Conservation (phyloP, 495 filamentous ascomycete species). For the Haplographium delicatum region DNA sequence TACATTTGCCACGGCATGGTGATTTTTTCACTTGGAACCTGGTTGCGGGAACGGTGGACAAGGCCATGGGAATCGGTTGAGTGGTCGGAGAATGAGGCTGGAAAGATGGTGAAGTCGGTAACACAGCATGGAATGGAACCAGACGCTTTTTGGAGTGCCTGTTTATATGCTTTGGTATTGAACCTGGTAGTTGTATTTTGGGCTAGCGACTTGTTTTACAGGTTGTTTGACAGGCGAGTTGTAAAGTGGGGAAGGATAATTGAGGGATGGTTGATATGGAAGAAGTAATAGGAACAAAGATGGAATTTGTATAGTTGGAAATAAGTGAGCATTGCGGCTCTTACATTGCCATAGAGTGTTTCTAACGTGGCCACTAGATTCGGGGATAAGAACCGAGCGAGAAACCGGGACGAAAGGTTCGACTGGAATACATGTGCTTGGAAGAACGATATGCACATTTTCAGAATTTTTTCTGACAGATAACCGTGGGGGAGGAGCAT, state of each 20-base stretch:
- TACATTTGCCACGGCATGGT: conserved; percentile 54
- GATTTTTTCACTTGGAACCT: conserved; percentile 40
- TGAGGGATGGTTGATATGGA: conserved; percentile 1
- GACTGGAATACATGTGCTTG: too few species aligned
- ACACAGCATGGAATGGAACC: background rate
- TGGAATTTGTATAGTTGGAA: too few species aligned
- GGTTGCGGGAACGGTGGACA: conserved; percentile 6
- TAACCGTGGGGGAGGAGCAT: too few species aligned
- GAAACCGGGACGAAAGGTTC: too few species aligned
- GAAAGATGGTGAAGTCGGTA: conserved; percentile 5
- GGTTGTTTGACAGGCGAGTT: conserved; percentile 44
- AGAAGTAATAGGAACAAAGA: too few species aligned
- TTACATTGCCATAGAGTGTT: too few species aligned
- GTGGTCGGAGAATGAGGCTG: conserved; percentile 9
- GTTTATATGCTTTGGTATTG: conserved; percentile 37
- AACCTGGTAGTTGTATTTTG: conserved; percentile 41
- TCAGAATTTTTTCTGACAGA: too few species aligned
- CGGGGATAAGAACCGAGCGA: too few species aligned
- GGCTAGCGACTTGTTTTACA: conserved; percentile 50
- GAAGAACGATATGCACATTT: too few species aligned
- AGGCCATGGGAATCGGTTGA: background rate
- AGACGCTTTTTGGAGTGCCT: conserved; percentile 10
- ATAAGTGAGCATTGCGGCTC: too few species aligned
- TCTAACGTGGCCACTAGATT: too few species aligned
- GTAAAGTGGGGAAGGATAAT: conserved; percentile 47